These are phyloP conservation scores for Novymonas esmeraldas DNA, from an alignment of 208 protist species.

Conservation along the genomic window DNA sequence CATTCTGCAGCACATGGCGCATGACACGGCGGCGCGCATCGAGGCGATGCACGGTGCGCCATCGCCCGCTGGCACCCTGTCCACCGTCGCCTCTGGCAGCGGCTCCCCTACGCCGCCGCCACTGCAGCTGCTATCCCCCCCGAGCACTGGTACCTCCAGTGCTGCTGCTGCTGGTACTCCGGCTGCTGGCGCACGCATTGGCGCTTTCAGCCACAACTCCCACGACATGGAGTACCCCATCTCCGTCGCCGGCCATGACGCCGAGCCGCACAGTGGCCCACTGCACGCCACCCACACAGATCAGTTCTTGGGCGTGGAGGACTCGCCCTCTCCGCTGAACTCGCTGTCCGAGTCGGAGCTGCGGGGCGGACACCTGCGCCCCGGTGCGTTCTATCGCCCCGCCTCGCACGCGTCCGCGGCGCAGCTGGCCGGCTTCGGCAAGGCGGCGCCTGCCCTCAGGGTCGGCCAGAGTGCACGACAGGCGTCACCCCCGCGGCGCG, in stretches of 20 bases:
- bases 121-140: not conserved
- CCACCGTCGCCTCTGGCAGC: not conserved
- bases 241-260: not conserved
- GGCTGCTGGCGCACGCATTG: too few species aligned
- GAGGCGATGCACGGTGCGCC: conserved; percentile 12
- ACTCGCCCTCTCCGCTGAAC: conserved; percentile 15
- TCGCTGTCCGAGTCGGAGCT: conserved; percentile 33
- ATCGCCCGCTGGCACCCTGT: not conserved
- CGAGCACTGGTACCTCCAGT: too few species aligned
- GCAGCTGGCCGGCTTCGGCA: not conserved
- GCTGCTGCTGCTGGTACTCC: too few species aligned
- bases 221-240: not conserved
- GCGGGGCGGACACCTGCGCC: conserved; percentile 19
- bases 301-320: not conserved
- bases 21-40: conserved; percentile 39
- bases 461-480: too few species aligned
- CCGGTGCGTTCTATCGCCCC: not conserved
- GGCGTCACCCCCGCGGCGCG: not conserved
- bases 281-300: conserved; percentile 4
- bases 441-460: not conserved
- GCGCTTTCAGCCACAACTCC: not conserved
- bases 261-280: not conserved
- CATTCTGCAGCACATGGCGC: conserved; percentile 57
- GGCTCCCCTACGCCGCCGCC: not conserved
- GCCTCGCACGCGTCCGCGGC: not conserved